Evolutionary conservation across 495 filamentous ascomycete species (phyloP).

Genomic region (Neurospora tetrasperma): DNA sequence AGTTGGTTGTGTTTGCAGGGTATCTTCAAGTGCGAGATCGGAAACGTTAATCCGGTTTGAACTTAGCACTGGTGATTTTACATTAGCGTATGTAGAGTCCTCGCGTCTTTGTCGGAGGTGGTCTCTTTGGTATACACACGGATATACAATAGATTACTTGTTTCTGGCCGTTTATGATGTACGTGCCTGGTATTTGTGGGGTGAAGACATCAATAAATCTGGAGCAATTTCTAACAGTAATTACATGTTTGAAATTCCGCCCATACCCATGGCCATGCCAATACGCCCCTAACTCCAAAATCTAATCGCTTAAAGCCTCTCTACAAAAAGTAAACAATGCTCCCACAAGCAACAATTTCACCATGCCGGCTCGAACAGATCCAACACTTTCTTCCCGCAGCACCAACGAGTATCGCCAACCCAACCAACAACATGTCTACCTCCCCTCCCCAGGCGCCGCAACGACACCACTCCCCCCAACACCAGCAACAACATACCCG

Average conservation of each 20-base stretch:
- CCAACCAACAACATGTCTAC: background rate
- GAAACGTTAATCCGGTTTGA: background rate
- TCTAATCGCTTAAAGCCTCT: background rate
- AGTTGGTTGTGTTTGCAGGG: background rate
- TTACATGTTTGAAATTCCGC: background rate
- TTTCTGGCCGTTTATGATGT: background rate
- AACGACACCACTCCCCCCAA: constrained; percentile 51
- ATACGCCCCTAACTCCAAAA: background rate
- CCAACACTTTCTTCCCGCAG: background rate
- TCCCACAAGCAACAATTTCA: background rate
- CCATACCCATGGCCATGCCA: background rate
- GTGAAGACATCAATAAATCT: background rate
- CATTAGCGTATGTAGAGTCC: background rate
- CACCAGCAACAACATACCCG: constrained; percentile 40
- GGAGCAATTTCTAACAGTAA: background rate
- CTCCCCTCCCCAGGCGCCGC: background rate
- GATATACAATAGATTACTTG: constrained; percentile 6
- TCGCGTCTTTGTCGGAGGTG: background rate
- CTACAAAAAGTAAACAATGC: background rate
- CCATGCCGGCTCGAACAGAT: background rate
- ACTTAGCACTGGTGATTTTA: background rate
- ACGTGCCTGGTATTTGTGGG: background rate
- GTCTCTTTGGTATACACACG: background rate
- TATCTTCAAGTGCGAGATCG: background rate
- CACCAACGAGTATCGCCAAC: background rate